Base-by-base conservation (phyloP, 371 early-diverging fungal genomes). In the Rhizopus arrhizus region DNA sequence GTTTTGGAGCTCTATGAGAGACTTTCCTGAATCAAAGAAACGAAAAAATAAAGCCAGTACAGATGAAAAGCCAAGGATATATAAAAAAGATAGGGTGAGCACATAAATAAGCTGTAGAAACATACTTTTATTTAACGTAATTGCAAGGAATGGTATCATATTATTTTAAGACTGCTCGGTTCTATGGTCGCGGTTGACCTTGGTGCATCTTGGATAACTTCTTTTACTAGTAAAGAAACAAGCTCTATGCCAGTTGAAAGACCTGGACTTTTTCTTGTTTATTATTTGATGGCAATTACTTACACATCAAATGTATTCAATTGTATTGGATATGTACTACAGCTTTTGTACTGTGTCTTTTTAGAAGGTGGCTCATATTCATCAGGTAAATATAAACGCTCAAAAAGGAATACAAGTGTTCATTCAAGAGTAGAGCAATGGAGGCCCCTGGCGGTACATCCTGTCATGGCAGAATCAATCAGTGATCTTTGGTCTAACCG, bases 201-300 rank as follows among this genome's bases (percentile, higher is more conserved):
- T 38, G 40, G 8, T 38, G 40, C 40, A 38, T 11, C 40, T 11
- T 38, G 40, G 40, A 38, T 38, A 11, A 38, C 40, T 11, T 38
- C 40, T 11, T 38, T 38, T 13, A 38, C 11, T 38, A 38, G 40
- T 13, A 8, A 13, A 13, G 82, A 84, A 50, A 64, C 86, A 64
- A 74, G 77, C 38, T 78, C 68, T 2, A 66, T 90, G 32, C 85
- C 90, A 16, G 85, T 86, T 9, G 88, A 90, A 58, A 85, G 90
- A n/a, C 64, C 89, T 62, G 62, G 85, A 40, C 36, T 72, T 72
- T 72, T 60, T 48, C 72, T 74, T 29, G 7, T 62, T 11, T 68
- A 66, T 16, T 66, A 68, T 36, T n/a, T 62, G 8, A 8, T 47
- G 2, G 62, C 45, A 11, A 64, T 53, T 5, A 28, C 72, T 9